phyloP scores from a whole-genome alignment of 495 filamentous ascomycete species.

The Tuber melanosporum region DNA sequence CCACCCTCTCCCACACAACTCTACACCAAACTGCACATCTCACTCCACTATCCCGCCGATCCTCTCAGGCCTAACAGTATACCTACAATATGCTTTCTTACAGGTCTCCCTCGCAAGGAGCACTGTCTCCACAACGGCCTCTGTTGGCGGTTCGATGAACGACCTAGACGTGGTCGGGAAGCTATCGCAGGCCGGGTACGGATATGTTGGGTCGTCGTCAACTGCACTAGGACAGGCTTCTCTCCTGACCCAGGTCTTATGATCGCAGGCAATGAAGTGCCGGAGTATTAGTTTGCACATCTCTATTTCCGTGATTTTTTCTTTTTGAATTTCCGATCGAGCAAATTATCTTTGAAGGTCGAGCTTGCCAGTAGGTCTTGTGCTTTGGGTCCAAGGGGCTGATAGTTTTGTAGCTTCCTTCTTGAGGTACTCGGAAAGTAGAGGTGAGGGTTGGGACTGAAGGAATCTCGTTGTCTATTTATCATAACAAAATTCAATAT shows the following conservation, averaged over 20 bases:
- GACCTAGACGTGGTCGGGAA: not conserved
- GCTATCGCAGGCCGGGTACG: not conserved
- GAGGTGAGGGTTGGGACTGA: not conserved
- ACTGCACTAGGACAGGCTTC: not conserved
- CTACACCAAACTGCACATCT: not conserved
- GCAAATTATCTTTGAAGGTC: not conserved
- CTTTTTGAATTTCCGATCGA: not conserved
- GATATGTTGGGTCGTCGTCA: not conserved
- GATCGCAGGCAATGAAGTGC: not conserved
- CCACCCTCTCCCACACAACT: not conserved
- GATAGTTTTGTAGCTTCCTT: not conserved
- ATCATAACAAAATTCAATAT: not conserved
- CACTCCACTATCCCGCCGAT: not conserved
- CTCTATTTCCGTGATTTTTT: not conserved
- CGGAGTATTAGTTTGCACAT: not conserved
- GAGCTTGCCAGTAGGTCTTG: not conserved
- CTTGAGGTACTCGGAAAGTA: not conserved
- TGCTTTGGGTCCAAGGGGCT: not conserved
- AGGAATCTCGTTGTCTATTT: not conserved
- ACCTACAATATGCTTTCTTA: not conserved
- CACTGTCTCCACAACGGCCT: not conserved
- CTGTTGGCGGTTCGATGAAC: not conserved
- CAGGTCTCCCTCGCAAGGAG: not conserved
- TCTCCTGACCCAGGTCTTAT: not conserved
- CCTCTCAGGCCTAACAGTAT: not conserved